Percentiles rank a stretch among this genome's conserved stretches.
Conservation (phyloP, 768 basidiomycete genomes). For the Podaxis pistillaris region DNA sequence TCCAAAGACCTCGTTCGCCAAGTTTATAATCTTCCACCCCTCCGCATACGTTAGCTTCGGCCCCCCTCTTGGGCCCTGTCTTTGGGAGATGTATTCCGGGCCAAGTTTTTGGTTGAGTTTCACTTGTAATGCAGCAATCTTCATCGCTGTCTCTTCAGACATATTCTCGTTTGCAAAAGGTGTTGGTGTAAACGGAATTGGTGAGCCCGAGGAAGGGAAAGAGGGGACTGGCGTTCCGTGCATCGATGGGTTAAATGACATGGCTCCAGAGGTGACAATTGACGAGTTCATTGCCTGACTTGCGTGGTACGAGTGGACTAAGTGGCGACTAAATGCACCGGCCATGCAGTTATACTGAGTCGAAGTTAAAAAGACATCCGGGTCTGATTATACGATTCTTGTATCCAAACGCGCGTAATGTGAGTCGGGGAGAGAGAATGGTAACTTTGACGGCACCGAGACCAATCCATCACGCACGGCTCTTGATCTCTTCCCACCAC, state of each 20-base stretch:
- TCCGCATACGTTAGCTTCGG: slow-evolving; percentile 92
- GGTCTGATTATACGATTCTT: neutral
- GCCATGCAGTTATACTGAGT: slow-evolving; percentile 40
- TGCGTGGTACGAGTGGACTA: slow-evolving; percentile 45
- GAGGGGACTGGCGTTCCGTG: slow-evolving; percentile 47
- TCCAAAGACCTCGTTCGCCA: slow-evolving; percentile 98
- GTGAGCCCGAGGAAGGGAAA: slow-evolving; percentile 27
- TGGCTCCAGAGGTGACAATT: slow-evolving; percentile 49
- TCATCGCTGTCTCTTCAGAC: slow-evolving; percentile 61
- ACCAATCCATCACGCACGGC: neutral
- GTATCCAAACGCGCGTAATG: slow-evolving; percentile 2
- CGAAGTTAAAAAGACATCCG: neutral
- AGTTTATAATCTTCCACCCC: slow-evolving; percentile 97
- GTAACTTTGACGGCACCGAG: neutral
- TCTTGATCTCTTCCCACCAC: no score
- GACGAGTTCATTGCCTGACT: slow-evolving; percentile 30
- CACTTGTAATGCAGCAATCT: slow-evolving; percentile 71
- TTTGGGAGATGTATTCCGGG: slow-evolving; percentile 88
- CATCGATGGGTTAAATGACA: slow-evolving; percentile 61
- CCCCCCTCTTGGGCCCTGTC: slow-evolving; percentile 85
- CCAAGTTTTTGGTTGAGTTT: slow-evolving; percentile 88
- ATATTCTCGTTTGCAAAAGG: slow-evolving; percentile 34
- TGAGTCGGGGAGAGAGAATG: neutral
- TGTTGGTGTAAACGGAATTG: slow-evolving; percentile 10
- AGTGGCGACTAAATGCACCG: slow-evolving; percentile 57